phyloP scores from a whole-genome alignment of 495 filamentous ascomycete species.

The Lasiosphaeris hirsuta region DNA sequence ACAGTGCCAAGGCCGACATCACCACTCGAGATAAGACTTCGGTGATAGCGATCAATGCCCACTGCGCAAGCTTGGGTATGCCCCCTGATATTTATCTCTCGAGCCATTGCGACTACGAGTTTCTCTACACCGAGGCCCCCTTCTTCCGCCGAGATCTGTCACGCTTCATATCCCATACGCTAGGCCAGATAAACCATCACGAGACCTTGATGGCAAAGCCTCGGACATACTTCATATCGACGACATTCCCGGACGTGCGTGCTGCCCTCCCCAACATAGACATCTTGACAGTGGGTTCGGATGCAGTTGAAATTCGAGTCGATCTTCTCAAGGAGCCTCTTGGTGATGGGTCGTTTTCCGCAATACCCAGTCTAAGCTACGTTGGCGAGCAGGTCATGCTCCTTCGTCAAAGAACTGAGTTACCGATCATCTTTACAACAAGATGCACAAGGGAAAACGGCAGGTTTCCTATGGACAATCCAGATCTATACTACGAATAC shows the following conservation, averaged over 20 bases:
- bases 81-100: conserved; percentile 61
- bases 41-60: conserved; percentile 65
- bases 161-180: conserved; percentile 70
- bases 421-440: conserved; percentile 84
- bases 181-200: conserved; percentile 72
- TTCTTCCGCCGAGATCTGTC: conserved; percentile 74
- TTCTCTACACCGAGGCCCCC: conserved; percentile 67
- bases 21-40: conserved; percentile 46
- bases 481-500: conserved; percentile 68
- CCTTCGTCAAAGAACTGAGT: conserved; percentile 72
- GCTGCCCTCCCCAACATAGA: conserved; percentile 80
- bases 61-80: conserved; percentile 68
- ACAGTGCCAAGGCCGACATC: conserved; percentile 52
- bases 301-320: conserved; percentile 79
- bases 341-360: conserved; percentile 49
- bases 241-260: conserved; percentile 80
- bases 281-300: conserved; percentile 77
- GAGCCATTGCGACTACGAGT: conserved; percentile 72
- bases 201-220: conserved; percentile 70
- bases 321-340: conserved; percentile 76
- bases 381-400: conserved; percentile 83
- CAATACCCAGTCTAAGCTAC: conserved; percentile 73
- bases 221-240: conserved; percentile 78
- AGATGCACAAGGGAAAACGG: conserved; percentile 77
- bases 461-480: conserved; percentile 77